phyloP scores from a whole-genome alignment of 371 early-diverging fungal species.

The Mycotypha africana region DNA sequence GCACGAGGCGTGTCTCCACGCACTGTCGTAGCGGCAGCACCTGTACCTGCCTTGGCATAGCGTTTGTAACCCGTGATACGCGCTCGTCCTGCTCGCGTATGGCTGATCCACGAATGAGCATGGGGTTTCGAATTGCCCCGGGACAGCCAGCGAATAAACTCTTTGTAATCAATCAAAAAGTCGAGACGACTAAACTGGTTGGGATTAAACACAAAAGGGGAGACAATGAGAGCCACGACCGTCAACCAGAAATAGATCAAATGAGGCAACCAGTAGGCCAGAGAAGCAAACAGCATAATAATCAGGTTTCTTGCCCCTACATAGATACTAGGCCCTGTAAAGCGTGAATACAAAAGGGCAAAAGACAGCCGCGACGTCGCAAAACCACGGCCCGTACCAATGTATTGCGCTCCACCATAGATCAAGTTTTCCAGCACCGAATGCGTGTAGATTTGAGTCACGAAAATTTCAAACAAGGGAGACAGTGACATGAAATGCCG shows the following conservation, averaged over 20 bases:
- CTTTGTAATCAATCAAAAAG: constrained; percentile 77
- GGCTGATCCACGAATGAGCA: constrained; percentile 70
- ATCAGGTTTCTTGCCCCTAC: constrained; percentile 62
- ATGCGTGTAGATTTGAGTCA: constrained; percentile 80
- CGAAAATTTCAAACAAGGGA: constrained; percentile 85
- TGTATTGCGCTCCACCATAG: constrained; percentile 82
- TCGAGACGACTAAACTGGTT: constrained; percentile 72
- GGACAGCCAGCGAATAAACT: constrained; percentile 75
- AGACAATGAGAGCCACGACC: constrained; percentile 61
- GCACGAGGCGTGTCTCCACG: constrained; percentile 59
- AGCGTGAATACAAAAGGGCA: constrained; percentile 68
- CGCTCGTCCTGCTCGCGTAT: constrained; percentile 64
- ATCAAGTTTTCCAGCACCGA: constrained; percentile 74
- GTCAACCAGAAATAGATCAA: constrained; percentile 83
- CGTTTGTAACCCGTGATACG: constrained; percentile 78
- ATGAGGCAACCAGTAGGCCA: constrained; percentile 66
- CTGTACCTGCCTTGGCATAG: too few relatives aligned
- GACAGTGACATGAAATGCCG: constrained; percentile 81
- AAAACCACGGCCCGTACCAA: constrained; percentile 86
- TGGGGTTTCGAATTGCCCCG: constrained; percentile 66
- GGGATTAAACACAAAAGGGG: constrained; percentile 82
- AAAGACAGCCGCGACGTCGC: constrained; percentile 79
- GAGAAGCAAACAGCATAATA: constrained; percentile 66
- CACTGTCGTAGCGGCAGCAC: constrained; percentile 35
- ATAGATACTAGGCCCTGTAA: constrained; percentile 76